Conservation (phyloP, 192 early-diverging fungal genomes). For the Entrophospora sp. region DNA sequence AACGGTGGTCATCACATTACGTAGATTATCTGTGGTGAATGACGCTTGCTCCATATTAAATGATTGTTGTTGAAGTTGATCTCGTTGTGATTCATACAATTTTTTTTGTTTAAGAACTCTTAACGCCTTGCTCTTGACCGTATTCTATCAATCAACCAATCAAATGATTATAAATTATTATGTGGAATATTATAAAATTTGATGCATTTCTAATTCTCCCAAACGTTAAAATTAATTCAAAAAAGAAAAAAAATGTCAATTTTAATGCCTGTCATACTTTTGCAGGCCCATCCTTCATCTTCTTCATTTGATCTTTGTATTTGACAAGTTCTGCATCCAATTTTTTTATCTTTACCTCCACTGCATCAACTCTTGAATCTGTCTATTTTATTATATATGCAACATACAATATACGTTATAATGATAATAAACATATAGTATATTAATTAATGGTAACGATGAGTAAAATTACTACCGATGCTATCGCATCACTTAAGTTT, state of each 20-base stretch:
- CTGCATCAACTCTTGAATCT: slow-evolving; percentile 73
- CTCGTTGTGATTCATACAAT: slow-evolving; percentile 88
- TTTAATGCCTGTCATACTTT: slow-evolving; percentile 64
- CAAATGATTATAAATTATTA: slow-evolving; percentile 5
- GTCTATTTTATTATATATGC: slow-evolving; percentile 42
- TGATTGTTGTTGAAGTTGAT: slow-evolving; percentile 91
- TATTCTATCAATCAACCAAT: slow-evolving; percentile 51
- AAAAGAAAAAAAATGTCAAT: too few relatives aligned
- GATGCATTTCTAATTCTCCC: too few relatives aligned
- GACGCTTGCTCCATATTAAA: slow-evolving; percentile 99
- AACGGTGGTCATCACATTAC: slow-evolving; percentile 91
- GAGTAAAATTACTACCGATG: slow-evolving; percentile 34
- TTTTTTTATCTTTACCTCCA: slow-evolving; percentile 91
- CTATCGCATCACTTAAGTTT: slow-evolving; percentile 82
- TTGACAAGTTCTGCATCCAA: slow-evolving; percentile 86
- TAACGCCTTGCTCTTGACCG: slow-evolving; percentile 88
- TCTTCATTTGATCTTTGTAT: slow-evolving; percentile 90
- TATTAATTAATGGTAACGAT: not conserved
- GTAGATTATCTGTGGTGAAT: slow-evolving; percentile 90
- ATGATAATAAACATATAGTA: not conserved
- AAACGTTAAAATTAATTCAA: not conserved
- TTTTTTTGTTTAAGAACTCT: slow-evolving; percentile 90
- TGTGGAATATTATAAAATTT: too few relatives aligned
- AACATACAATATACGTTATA: not conserved
- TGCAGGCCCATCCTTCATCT: slow-evolving; percentile 81